These are phyloP conservation scores for Magnaporthiopsis rhizophila DNA, from an alignment of 2,329 filamentous ascomycete genomes.

Conservation along the genomic window DNA sequence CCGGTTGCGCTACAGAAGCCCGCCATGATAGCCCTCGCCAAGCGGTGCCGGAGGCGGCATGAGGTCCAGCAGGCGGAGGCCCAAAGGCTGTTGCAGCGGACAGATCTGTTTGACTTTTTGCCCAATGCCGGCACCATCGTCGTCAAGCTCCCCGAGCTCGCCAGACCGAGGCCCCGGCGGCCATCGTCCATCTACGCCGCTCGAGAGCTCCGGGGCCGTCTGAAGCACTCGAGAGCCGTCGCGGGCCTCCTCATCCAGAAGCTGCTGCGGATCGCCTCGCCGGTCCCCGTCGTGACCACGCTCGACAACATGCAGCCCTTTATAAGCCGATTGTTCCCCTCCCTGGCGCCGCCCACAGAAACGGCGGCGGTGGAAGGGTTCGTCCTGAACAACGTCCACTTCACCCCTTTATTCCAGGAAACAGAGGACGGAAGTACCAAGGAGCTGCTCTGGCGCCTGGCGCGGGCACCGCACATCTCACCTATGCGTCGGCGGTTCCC, in stretches of 20 bases:
- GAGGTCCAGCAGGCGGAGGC: constrained; percentile 42
- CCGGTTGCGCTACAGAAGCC: constrained; percentile 62
- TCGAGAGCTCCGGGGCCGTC: constrained; percentile 19
- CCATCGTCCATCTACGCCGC: constrained; percentile 13
- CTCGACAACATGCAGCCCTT: constrained; percentile 35
- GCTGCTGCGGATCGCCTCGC: constrained; percentile 42
- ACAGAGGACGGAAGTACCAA: constrained; percentile 5
- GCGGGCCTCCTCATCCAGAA: constrained; percentile 39
- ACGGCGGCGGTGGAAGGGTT: constrained; percentile 24
- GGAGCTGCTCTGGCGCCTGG: constrained; percentile 34
- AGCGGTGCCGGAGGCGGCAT: constrained; percentile 37
- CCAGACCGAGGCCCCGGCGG: constrained; percentile 13
- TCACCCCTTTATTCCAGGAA: constrained; percentile 27
- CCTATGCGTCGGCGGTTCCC: constrained; percentile 30
- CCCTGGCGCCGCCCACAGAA: constrained; percentile 20
- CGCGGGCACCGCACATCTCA: constrained; percentile 37
- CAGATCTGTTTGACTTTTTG: constrained; percentile 36
- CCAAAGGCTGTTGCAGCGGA: constrained; percentile 41
- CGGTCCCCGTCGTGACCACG: constrained; percentile 34
- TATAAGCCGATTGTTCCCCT: constrained; percentile 41
- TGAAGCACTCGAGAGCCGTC: constrained; percentile 31
- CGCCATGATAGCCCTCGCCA: constrained; percentile 53
- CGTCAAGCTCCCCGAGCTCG: constrained; percentile 34
- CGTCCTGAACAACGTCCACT: constrained; percentile 38
- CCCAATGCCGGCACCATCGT: constrained; percentile 39